Evolutionary conservation across 225 moss, liverwort and hornwort species (phyloP).

Genomic region (Pleurozium schreberi): DNA sequence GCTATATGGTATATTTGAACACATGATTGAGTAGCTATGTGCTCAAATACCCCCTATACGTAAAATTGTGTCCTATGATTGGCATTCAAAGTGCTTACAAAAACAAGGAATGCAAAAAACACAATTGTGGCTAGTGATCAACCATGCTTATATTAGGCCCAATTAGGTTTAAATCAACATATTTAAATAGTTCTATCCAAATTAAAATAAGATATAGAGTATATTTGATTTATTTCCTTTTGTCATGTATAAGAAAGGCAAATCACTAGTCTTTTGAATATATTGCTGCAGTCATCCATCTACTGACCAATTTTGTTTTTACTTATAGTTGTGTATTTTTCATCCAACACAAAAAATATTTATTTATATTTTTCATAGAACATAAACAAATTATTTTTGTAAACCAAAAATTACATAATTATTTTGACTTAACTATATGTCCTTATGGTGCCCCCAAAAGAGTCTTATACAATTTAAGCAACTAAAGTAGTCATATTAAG

Average conservation of each 20-base stretch:
- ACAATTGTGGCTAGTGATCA: too few species aligned
- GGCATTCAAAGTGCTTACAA: neutral
- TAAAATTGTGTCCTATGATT: too few species aligned
- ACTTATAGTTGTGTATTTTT: neutral
- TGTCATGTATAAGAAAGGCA: rapidly evolving
- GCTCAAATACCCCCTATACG: neutral
- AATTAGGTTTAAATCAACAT: neutral
- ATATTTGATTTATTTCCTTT: neutral
- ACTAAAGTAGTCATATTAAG: neutral
- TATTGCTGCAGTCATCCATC: neutral
- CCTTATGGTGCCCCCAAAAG: rapidly evolving
- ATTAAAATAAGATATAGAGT: neutral
- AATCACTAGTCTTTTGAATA: neutral
- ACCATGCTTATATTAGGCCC: rapidly evolving
- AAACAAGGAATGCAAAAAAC: rapidly evolving
- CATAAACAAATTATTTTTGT: rapidly evolving
- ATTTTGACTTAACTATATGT: neutral
- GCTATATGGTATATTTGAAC: rapidly evolving
- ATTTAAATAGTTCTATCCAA: neutral
- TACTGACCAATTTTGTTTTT: neutral
- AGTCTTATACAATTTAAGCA: neutral
- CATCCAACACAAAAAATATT: too few species aligned
- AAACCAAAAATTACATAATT: neutral
- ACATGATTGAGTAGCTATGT: neutral
- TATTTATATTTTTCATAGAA: neutral